Evolutionary conservation across 163 green algal species (phyloP).

Genomic region (Prototheca wickerhamii): DNA sequence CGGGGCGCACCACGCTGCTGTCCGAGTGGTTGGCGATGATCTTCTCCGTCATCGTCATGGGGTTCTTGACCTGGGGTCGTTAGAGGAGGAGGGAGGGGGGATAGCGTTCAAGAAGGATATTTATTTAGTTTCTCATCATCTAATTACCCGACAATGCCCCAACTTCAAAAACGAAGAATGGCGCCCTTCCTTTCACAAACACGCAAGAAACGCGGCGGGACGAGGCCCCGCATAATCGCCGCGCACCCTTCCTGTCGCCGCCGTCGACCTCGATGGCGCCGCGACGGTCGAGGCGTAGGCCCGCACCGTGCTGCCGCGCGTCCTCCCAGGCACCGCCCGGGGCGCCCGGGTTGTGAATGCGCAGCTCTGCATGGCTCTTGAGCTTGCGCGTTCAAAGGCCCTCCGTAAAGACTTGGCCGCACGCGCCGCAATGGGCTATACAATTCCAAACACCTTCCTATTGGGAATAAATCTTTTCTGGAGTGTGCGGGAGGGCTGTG

Average conservation of each 20-base stretch:
- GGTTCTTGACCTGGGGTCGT: slow-evolving; percentile 59
- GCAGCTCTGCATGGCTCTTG: background rate
- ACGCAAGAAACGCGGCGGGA: no score
- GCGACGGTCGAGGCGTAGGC: background rate
- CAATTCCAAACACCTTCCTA: no score
- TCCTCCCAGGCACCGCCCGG: background rate
- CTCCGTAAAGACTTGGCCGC: no score
- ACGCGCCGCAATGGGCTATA: no score
- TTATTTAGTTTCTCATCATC: background rate
- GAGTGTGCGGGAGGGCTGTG: no score
- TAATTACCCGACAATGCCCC: background rate
- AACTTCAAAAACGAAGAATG: background rate
- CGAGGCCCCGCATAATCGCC: no score
- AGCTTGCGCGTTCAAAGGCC: no score
- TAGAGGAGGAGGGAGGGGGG: background rate
- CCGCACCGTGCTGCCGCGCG: background rate
- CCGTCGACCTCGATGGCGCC: background rate
- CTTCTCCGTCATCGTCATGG: slow-evolving; percentile 96
- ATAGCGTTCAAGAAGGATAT: background rate
- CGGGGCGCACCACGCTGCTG: slow-evolving; percentile 55
- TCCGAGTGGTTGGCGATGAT: slow-evolving; percentile 79
- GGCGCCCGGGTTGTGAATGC: background rate
- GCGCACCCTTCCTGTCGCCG: no score
- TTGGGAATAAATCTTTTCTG: no score
- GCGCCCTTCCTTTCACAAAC: no score